Evolutionary conservation across 805 yeast genomes (phyloP), one percentile per base, ranked within the genome.

Genomic region (Candida morakotiae): DNA sequence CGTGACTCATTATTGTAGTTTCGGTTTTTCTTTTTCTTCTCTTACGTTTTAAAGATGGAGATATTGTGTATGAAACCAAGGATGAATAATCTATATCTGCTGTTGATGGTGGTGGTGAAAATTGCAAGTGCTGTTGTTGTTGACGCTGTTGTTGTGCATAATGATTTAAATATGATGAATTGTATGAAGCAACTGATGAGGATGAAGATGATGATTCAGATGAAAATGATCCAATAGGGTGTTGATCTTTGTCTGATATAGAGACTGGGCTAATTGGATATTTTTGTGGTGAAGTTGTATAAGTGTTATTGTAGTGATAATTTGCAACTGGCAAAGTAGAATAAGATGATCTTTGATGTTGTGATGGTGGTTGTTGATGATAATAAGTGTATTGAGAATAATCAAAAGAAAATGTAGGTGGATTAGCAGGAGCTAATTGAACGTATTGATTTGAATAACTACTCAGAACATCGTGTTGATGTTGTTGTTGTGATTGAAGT

Each of bases 31-130:
- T 44, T 30, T 44, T 56, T 48, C 57, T 51, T 52, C 52, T 49
- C 50, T 52, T 49, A 32, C 53, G 47, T 49, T 45, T 62, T 28
- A 56, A 44, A 31, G 56, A 47, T 3, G 67, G 65, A 9, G 58
- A 56, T 29, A 52, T 52, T 3, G 68, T 62, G 39, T 54, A 60
- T 28, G 55, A 51, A 6, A 64, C 64, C n/a, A 64, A 46, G 13
- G 64, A 55, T 20, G 58, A 48, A 42, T 62, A 62, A 40, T 64
- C 66, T 26, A 64, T 62, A 16, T 28, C 30, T 14, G 31, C 4
- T 9, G 40, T 27, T 9, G 40, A 37, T 14, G 34, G 26, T 11
- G 35, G 31, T 3, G 36, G 14, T 11, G 31, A 22, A 3, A 10
- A 30, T 17, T 33, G 36, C n/a, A n/a, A n/a, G n/a, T n/a, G n/a